Base-by-base conservation (phyloP, 2,329 filamentous ascomycete species). In the Septoria petroselini region DNA sequence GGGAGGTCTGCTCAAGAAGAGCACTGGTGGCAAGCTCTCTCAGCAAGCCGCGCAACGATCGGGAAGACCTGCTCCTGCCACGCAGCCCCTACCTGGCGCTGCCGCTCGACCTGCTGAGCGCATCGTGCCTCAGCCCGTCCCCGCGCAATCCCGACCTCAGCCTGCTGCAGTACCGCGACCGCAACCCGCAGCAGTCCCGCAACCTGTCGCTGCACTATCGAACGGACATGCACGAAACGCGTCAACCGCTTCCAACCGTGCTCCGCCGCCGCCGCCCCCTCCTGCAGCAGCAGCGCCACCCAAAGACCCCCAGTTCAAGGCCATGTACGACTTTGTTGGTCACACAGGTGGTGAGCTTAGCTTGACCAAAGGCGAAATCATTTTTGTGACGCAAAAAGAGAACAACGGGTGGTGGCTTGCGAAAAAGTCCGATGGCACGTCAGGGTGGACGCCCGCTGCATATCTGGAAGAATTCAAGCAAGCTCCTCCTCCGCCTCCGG, bases 401-500 rank as follows among this genome's bases (percentile, higher is more conserved):
- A 84, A 80, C 68, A 97, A 97, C 67, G 91, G 93, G 45, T 98
- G 93, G 93, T 97, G 91, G 91, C 77, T 97, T 39, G 93, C 85
- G 56, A 91, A 89, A 74, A 87, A 85, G 55, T 71, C 73, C 41
- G 73, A 81, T 62, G 76, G 76, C 39, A 76, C 77, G 59, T 88
- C 93, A 70, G 93, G 90, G 43, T 98, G 93, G 93, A 83, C 93
- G 2, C 93, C 93, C 0, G 87, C 91, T 15, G 89, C 91, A 15
- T 98, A 98, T 64, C 85, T 98, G 7, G 86, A 97, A 71, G 91
- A 96, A 71, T 80, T 86, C 66, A 79, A 78, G 17, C 62, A 67
- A 40, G 69, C 69, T 6, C 78, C 83, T 7, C 80, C 82, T 18
- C 78, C 83, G 3, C 69, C 71, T 18, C 66, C 73, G 6, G 65